Conservation (phyloP, 495 filamentous ascomycete genomes). For the Trichoderma orchidacearum region DNA sequence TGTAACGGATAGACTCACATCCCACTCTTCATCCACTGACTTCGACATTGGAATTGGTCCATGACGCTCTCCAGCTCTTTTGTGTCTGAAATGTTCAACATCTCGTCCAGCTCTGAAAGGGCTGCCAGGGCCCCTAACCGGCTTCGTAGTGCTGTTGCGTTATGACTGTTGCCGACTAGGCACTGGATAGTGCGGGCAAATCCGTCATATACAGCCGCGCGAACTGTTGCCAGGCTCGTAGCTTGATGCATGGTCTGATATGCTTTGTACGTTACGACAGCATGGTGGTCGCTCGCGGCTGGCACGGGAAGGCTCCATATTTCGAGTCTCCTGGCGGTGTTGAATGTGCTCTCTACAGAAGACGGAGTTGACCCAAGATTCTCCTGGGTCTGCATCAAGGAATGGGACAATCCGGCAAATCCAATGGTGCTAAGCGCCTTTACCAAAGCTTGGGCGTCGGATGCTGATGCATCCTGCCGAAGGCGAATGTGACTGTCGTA, state of each 20-base stretch:
- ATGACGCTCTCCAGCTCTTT: conserved; percentile 49
- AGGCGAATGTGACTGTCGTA: conserved; percentile 70
- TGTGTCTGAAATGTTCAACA: conserved; percentile 43
- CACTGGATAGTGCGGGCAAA: conserved; percentile 49
- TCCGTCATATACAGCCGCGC: conserved; percentile 42
- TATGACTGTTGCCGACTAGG: conserved; percentile 40
- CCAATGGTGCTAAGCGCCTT: conserved; percentile 52
- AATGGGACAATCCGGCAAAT: conserved; percentile 58
- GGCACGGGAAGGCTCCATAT: conserved; percentile 86
- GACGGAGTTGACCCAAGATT: conserved; percentile 37
- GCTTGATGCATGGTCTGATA: conserved; percentile 69
- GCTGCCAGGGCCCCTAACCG: conserved; percentile 61
- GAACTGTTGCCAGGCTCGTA: conserved; percentile 34
- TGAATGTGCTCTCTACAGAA: conserved; percentile 57
- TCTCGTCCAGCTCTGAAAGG: conserved; percentile 69
- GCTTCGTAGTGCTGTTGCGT: conserved; percentile 44
- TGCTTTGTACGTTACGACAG: conserved; percentile 59
- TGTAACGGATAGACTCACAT: conserved; percentile 36
- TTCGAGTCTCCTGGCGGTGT: conserved; percentile 73
- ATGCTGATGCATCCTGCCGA: conserved; percentile 18
- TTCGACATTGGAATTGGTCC: conserved; percentile 46
- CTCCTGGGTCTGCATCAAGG: conserved; percentile 50
- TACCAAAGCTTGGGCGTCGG: conserved; percentile 40
- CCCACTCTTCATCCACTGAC: conserved; percentile 65
- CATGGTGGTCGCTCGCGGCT: conserved; percentile 39